These are phyloP conservation scores for Phoenix dactylifera DNA, from an alignment of 176 grass and related monocot genomes.

Conservation along the genomic window DNA sequence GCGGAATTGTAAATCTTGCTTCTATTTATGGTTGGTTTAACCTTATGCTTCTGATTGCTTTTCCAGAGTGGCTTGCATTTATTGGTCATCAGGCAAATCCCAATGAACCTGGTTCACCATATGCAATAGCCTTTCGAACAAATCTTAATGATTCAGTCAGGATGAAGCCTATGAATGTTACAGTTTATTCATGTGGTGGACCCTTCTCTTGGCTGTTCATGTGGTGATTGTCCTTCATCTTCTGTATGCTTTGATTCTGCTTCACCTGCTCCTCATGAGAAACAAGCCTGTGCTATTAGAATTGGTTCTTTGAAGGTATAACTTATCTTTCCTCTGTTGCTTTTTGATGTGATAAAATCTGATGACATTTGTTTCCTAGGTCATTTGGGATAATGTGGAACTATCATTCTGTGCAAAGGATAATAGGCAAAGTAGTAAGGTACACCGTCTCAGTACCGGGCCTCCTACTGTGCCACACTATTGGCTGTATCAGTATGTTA, in stretches of 20 bases:
- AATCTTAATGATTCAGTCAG: slow-evolving; percentile 42
- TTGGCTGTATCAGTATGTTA: too few relatives aligned
- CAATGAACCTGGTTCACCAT: slow-evolving; percentile 66
- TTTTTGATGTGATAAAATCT: neutral
- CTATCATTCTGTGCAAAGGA: too few relatives aligned
- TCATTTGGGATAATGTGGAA: too few relatives aligned
- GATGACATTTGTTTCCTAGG: too few relatives aligned
- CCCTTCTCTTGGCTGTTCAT: slow-evolving; percentile 86
- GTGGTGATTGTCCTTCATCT: slow-evolving; percentile 89
- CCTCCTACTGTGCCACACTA: too few relatives aligned
- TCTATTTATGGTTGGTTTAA: too few relatives aligned
- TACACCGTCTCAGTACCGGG: too few relatives aligned
- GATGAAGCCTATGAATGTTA: slow-evolving; percentile 75
- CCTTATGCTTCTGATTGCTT: slow-evolving; percentile 10
- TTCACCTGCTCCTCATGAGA: slow-evolving; percentile 23
- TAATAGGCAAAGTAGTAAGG: too few relatives aligned
- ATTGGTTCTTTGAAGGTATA: slow-evolving; percentile 81
- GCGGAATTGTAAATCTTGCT: too few relatives aligned
- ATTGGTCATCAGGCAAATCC: slow-evolving; percentile 55
- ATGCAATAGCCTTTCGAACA: slow-evolving; percentile 60
- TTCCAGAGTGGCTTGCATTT: slow-evolving; percentile 88
- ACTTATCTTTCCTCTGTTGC: neutral
- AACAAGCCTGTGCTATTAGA: slow-evolving; percentile 55
- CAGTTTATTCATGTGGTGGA: slow-evolving; percentile 93
- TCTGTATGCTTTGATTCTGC: slow-evolving; percentile 52